A percentile compares a stretch with the other conserved stretches of the same genome.
Evolutionary conservation across 805 yeast genomes (phyloP).

Genomic region (Yamadazyma ubonensis): DNA sequence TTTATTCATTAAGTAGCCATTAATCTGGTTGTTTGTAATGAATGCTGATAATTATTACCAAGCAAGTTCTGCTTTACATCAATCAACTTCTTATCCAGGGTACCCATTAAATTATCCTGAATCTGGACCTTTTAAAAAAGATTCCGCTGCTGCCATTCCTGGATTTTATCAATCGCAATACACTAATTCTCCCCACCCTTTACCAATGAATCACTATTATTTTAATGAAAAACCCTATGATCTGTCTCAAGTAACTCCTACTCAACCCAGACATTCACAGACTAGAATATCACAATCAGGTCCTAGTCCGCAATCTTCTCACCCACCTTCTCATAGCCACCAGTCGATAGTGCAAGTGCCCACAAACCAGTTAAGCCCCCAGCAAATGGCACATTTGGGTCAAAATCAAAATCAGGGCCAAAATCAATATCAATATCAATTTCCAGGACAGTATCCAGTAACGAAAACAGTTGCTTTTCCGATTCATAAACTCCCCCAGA

Average conservation of each 20-base stretch:
- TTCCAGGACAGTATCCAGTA: constrained; percentile 1
- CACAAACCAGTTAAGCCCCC: too few relatives aligned
- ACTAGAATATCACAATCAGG: neutral
- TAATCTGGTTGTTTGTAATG: neutral
- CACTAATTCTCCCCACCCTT: too few relatives aligned
- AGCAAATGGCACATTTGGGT: too few relatives aligned
- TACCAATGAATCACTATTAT: too few relatives aligned
- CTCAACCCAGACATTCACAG: neutral
- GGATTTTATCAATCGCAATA: neutral
- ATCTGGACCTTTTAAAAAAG: too few relatives aligned
- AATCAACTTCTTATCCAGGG: too few relatives aligned
- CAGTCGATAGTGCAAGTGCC: too few relatives aligned
- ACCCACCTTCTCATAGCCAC: too few relatives aligned
- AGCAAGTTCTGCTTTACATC: too few relatives aligned
- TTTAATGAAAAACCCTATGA: too few relatives aligned
- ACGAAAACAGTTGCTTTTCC: constrained; percentile 12
- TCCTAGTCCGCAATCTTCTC: neutral
- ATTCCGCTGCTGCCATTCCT: neutral
- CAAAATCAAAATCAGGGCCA: constrained; percentile 3
- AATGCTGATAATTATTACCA: neutral
- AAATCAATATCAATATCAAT: constrained; percentile 4
- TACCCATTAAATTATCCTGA: too few relatives aligned
- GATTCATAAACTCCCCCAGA: constrained; percentile 11
- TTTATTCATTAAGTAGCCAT: too few relatives aligned
- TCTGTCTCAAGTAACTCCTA: neutral